phyloP scores from a whole-genome alignment of 2,329 filamentous ascomycete genomes.

The Dothideomycetes sp. region DNA sequence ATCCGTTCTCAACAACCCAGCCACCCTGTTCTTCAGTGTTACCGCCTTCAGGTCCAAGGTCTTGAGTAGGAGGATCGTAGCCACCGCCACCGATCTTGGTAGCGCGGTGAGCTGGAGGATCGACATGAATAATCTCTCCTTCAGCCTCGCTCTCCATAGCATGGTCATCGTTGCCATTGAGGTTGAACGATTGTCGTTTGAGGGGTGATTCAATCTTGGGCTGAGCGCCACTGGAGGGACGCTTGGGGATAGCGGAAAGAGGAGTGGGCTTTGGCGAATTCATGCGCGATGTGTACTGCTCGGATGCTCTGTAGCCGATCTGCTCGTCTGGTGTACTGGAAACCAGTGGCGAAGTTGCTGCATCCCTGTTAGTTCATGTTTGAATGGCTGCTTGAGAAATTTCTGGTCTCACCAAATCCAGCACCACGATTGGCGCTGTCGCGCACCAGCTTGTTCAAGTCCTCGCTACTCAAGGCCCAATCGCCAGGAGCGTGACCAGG shows the following conservation, averaged over 20 bases:
- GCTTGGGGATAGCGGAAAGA: constrained; percentile 26
- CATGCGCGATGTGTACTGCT: constrained; percentile 72
- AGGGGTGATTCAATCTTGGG: constrained; percentile 32
- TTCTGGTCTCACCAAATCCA: constrained; percentile 38
- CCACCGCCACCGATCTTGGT: constrained; percentile 40
- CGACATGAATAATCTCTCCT: constrained; percentile 66
- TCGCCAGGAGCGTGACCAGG: constrained; percentile 55
- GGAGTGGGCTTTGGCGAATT: constrained; percentile 52
- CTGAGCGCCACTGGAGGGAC: constrained; percentile 28
- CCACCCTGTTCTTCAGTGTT: constrained; percentile 39
- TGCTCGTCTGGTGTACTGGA: constrained; percentile 79
- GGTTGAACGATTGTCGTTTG: constrained; percentile 39
- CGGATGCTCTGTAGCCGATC: constrained; percentile 76
- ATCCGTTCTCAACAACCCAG: constrained; percentile 51
- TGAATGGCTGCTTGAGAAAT: background rate
- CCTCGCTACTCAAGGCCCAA: constrained; percentile 79
- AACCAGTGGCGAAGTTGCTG: constrained; percentile 56
- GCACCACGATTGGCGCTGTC: constrained; percentile 49
- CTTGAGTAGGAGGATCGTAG: constrained; percentile 44
- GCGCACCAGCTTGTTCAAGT: constrained; percentile 81
- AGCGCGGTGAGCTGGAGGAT: constrained; percentile 48
- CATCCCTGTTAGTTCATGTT: constrained; percentile 16
- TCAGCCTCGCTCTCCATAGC: constrained; percentile 40
- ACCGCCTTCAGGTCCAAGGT: constrained; percentile 38
- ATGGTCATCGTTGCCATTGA: constrained; percentile 18